These are phyloP conservation scores for Clohesyomyces aquaticus DNA, from an alignment of 495 filamentous ascomycete genomes.

Conservation along the genomic window DNA sequence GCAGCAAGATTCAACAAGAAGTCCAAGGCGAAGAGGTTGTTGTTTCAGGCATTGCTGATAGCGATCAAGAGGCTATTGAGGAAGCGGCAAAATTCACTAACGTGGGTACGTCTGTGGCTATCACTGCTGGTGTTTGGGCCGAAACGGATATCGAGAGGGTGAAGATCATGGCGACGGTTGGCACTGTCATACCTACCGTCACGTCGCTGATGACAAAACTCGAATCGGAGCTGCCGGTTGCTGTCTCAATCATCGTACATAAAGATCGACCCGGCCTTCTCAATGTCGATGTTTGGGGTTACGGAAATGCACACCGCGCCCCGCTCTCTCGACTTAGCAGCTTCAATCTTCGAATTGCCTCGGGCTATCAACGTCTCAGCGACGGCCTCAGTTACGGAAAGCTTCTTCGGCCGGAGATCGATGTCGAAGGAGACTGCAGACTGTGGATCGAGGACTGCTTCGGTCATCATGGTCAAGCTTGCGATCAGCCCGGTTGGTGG, in stretches of 20 bases:
- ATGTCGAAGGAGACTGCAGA: constrained; percentile 9
- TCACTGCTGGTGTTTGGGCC: neutral
- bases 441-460: neutral
- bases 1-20: neutral
- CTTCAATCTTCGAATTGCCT: constrained; percentile 7
- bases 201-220: constrained; percentile 1
- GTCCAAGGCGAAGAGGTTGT: neutral
- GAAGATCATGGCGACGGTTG: constrained; percentile 6
- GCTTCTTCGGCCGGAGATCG: neutral
- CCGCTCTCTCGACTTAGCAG: neutral
- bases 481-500: constrained; percentile 3
- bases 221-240: constrained; percentile 1
- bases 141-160: neutral
- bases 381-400: constrained; percentile 3
- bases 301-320: constrained; percentile 1
- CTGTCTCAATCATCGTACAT: constrained; percentile 1
- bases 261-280: neutral
- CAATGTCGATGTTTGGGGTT: constrained; percentile 6
- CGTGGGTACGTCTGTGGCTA: neutral
- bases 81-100: neutral
- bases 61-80: neutral
- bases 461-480: neutral
- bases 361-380: neutral
- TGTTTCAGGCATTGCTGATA: neutral
- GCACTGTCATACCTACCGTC: constrained; percentile 1